phyloP scores from a whole-genome alignment of 495 filamentous ascomycete species.

The Acidomyces sp. region DNA sequence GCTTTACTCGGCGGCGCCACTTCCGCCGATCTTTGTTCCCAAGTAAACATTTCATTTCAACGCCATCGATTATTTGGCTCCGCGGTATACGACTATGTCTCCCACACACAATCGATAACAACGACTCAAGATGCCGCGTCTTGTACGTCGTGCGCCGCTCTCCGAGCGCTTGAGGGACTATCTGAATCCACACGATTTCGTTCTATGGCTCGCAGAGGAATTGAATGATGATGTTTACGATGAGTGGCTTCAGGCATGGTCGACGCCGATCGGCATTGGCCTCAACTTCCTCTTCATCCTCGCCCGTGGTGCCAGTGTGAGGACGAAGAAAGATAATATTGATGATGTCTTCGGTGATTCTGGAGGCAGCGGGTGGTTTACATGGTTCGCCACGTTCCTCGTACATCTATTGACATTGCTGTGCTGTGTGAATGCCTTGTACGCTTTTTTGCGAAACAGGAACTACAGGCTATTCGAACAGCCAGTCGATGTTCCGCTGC shows the following conservation, averaged over 20 bases:
- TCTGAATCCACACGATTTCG: slow-evolving; percentile 76
- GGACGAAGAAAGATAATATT: slow-evolving; percentile 30
- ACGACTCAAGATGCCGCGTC: slow-evolving; percentile 68
- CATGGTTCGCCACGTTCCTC: slow-evolving; percentile 56
- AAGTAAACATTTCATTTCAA: too few relatives aligned
- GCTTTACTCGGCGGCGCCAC: too few relatives aligned
- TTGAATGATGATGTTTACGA: slow-evolving; percentile 83
- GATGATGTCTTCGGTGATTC: slow-evolving; percentile 81
- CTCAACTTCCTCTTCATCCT: slow-evolving; percentile 73
- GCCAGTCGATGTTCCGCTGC: slow-evolving; percentile 56
- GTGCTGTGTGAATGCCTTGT: slow-evolving; percentile 61
- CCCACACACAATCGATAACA: too few relatives aligned
- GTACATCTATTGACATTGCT: slow-evolving; percentile 52
- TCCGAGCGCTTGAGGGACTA: slow-evolving; percentile 59
- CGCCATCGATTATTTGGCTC: too few relatives aligned
- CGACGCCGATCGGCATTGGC: slow-evolving; percentile 54
- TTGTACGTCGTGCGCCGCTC: slow-evolving; percentile 68
- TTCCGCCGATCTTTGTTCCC: too few relatives aligned
- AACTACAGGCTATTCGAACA: slow-evolving; percentile 87
- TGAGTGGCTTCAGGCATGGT: slow-evolving; percentile 57
- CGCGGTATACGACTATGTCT: too few relatives aligned
- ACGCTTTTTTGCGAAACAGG: slow-evolving; percentile 69
- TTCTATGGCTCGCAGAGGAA: slow-evolving; percentile 80
- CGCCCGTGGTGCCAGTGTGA: slow-evolving; percentile 58
- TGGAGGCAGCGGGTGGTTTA: slow-evolving; percentile 46